phyloP scores from a whole-genome alignment of 306 rosid species.

The Rubus idaeus region DNA sequence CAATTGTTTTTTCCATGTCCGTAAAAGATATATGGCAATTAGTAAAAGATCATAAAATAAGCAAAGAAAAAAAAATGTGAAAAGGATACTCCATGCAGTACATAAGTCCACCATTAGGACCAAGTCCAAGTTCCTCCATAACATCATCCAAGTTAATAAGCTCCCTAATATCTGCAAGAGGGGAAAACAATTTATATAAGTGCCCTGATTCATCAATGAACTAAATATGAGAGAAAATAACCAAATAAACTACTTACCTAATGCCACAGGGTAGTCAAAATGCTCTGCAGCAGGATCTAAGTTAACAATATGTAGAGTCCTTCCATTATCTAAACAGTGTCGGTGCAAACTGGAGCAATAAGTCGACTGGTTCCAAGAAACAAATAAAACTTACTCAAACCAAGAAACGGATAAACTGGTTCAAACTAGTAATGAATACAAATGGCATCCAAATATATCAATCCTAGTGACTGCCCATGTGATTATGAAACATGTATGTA shows the following conservation, averaged over 20 bases:
- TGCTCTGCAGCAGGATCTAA: slow-evolving; percentile 97
- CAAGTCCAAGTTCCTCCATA: slow-evolving; percentile 93
- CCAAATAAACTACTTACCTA: slow-evolving; percentile 44
- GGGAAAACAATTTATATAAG: not conserved
- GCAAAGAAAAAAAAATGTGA: not conserved
- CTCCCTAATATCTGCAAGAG: slow-evolving; percentile 75
- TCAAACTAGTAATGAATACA: slow-evolving; percentile 7
- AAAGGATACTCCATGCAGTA: slow-evolving; percentile 99
- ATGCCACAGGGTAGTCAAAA: slow-evolving; percentile 91
- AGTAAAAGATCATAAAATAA: not conserved
- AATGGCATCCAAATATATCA: not conserved
- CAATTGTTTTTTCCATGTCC: not conserved
- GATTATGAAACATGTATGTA: not conserved
- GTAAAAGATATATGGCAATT: not conserved
- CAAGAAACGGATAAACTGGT: not conserved
- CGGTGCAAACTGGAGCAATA: slow-evolving; percentile 78
- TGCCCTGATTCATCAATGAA: not conserved
- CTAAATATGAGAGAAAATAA: not conserved
- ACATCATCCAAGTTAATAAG: slow-evolving; percentile 90
- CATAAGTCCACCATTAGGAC: slow-evolving; percentile 93
- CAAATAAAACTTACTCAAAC: not conserved
- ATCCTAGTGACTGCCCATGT: not conserved
- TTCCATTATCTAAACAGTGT: slow-evolving; percentile 51
- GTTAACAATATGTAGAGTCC: slow-evolving; percentile 63
- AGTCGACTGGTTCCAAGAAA: slow-evolving; percentile 51